Base-by-base conservation (phyloP, 2,329 filamentous ascomycete genomes). In the Hymenoscyphus fraxineus region DNA sequence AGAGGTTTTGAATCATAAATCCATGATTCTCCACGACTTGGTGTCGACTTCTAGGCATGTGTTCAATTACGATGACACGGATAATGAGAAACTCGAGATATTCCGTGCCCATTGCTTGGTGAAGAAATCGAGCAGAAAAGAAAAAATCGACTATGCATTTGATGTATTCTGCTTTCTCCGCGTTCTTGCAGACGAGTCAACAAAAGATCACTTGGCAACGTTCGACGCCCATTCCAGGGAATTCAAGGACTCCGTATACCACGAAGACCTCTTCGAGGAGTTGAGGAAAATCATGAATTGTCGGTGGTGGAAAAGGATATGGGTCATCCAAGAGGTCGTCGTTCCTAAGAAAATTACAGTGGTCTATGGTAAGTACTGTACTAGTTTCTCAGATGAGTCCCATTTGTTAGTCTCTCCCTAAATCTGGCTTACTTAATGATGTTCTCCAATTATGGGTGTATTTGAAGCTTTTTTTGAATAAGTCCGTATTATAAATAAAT, bases 311-410 rank as follows among this genome's bases (percentile, higher is more conserved):
- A 57, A 58, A 13, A 54, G 65, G 31, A 62, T 62, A 16, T 67
- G 65, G 67, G 67, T 68, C 9, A 39, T 68, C 4, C 65, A 67
- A 60, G 65, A 66, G 41, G 41, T 65, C 16, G 64, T 64, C 3
- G 65, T 68, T 15, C 40, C 67, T 2, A 51, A 59, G 19, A 66
- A 56, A 19, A 32, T 62, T 13, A 62, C 44, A 6, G 38, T 68
- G 31, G 40, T 39, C 13, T 66, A 68, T 44, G 63, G 65, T 6
- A 27, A 27, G 27, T 27, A 27, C 3, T 27, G 27, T 27, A 27
- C 3, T 27, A 27, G 3, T 27, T 27, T 27, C 27, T 27, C 27
- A 27, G 3, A 27, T 27, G 27, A 27, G 3, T 27, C 27, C 27
- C 27, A 27, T 27, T 27, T 27, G 27, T 27, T 27, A 27, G 3